Base-by-base conservation (phyloP, 306 rosid species). In the Cucurbita argyrosperma region DNA sequence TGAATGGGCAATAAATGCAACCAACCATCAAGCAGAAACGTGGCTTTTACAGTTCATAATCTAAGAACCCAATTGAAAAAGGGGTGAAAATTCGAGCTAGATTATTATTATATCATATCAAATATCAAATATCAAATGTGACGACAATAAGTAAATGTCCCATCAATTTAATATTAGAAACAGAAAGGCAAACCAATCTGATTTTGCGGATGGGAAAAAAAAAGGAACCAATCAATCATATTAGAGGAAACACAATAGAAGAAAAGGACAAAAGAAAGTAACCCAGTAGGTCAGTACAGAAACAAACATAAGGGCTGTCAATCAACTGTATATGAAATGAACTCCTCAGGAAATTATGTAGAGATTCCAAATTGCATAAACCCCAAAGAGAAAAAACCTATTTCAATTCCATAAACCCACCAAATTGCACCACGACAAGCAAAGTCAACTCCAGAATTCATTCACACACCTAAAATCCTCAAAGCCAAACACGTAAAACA, bases 101-200 rank as follows among this genome's bases (percentile, higher is more conserved):
- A 85, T 46, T 64, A 64, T 63, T 63, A 63, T 64, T 40, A 40
- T 40, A 40, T 40, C 45, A 40, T 40, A 40, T 30, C 35, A 30
- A 30, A 30, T 26, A 63, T n/a, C 71, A 40, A 66, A 79, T 83
- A 78, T 83, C 84, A 89, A 80, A 75, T 74, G 81, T 65, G 74
- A 57, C 78, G 83, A 81, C 87, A 84, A 19, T 50, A 70, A 72
- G 82, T 73, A 69, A 35, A 81, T 83, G 85, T 88, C 90, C 87
- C 90, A 85, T 90, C 96, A 88, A 78, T 81, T 83, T 79, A 76
- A 83, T 82, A 78, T 76, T 45, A 80, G 79, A 78, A 87, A 78
- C 74, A 40, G 63, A 15, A 40, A 50, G 77, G 82, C 71, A 72
- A 76, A 78, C 84, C 74, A 78, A 80, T 84, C 78, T 12, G 72